Base-by-base conservation (phyloP, 2,329 filamentous ascomycete genomes). In the Exophiala viscosa region DNA sequence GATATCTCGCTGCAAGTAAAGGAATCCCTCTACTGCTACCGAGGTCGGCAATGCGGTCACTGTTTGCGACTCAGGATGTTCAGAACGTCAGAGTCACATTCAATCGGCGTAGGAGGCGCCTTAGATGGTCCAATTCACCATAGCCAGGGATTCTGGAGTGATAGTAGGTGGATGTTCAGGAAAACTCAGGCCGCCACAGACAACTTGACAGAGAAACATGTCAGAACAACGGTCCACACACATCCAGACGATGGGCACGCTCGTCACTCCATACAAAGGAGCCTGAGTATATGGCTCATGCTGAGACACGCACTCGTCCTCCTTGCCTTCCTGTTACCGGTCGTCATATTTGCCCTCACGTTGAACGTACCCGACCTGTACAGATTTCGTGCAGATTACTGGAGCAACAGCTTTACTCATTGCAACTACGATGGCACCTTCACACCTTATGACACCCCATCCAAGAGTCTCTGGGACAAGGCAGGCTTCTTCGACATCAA, bases 401-500 rank as follows among this genome's bases (percentile, higher is more conserved):
- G 55, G 55, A 36, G n/a, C 3, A 50, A 45, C 15, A 18, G 23
- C 5, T 58, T 58, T 45, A 52, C 42, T 20, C 55, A 58, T 42
- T 58, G 55, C 51, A 49, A 58, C 40, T 58, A 52, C 47, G 50
- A 58, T 34, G 51, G 55, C 31, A 14, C 40, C 14, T 58, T 58
- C 32, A 54, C 51, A 4, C 48, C 45, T 2, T 32, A 42, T 28
- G 45, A 52, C 35, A 43, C 43, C 18, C 55, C 55, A 15, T 48
- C 52, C 7, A 32, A 49, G 1, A 54, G 51, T 38, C 14, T 54
- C 18, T 57, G 61, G 60, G 52, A 52, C 28, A 34, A 14, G 13
- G 39, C 45, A 1, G 57, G 57, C 1, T 45, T 60, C 32, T 58
- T 60, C 49, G 49, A 58, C 39, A 60, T 60, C 33, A 55, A 50